These are phyloP conservation scores for Spencermartinsiella ligniputridi DNA, from an alignment of 1,139 yeast species.

Conservation along the genomic window DNA sequence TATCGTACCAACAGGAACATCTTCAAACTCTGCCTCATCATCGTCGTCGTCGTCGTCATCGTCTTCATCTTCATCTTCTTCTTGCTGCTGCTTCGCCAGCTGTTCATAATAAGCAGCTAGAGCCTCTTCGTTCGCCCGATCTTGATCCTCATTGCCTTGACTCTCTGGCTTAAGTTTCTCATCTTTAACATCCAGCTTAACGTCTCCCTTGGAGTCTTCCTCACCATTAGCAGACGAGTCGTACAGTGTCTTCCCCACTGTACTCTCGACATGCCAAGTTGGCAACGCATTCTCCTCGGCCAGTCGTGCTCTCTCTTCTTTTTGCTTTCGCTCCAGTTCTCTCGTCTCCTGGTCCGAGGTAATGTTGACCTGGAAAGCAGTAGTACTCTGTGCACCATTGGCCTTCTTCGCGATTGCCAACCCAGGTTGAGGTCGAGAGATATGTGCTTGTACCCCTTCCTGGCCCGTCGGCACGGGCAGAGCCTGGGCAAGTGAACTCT, in stretches of 20 bases:
- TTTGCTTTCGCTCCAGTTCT: slow-evolving; percentile 50
- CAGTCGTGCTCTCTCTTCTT: slow-evolving; percentile 53
- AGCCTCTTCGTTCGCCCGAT: slow-evolving; percentile 54
- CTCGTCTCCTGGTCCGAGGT: slow-evolving; percentile 85
- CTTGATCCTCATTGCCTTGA: slow-evolving; percentile 21
- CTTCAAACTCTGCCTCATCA: slow-evolving; percentile 60
- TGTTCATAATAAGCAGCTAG: slow-evolving; percentile 76
- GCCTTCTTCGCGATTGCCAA: not conserved
- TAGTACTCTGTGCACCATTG: slow-evolving; percentile 25
- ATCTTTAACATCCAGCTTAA: slow-evolving; percentile 28
- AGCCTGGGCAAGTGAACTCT: slow-evolving; percentile 68
- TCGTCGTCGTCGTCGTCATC: slow-evolving; percentile 43
- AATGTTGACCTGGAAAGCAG: slow-evolving; percentile 85
- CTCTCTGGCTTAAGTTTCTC: slow-evolving; percentile 34
- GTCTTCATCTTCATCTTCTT: slow-evolving; percentile 45
- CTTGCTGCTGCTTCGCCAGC: slow-evolving; percentile 58
- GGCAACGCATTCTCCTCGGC: slow-evolving; percentile 92
- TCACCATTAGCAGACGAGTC: slow-evolving; percentile 47
- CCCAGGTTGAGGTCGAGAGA: not conserved
- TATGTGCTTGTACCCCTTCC: not conserved
- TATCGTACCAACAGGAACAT: slow-evolving; percentile 40
- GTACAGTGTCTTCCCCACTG: slow-evolving; percentile 57
- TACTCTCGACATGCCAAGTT: slow-evolving; percentile 89
- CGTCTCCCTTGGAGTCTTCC: slow-evolving; percentile 25
- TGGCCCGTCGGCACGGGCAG: slow-evolving; percentile 68